These are phyloP conservation scores for Coemansia sp. DNA, from an alignment of 192 early-diverging fungal species.

Conservation along the genomic window DNA sequence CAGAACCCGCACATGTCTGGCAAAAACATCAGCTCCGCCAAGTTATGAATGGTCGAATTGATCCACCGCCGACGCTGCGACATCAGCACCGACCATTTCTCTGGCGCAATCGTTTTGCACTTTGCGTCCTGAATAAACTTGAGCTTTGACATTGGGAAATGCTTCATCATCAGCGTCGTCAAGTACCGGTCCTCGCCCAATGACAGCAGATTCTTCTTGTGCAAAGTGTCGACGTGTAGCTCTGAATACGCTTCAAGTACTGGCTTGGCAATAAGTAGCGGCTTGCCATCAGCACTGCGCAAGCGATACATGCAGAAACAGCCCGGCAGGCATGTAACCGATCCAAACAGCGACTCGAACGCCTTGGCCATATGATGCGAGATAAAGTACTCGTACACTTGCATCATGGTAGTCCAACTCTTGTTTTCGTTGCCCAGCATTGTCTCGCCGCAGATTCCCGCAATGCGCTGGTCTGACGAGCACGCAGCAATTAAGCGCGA, in stretches of 20 bases:
- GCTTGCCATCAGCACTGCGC: slow-evolving; percentile 60
- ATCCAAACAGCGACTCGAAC: neutral
- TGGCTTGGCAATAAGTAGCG: slow-evolving; percentile 77
- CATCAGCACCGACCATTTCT: slow-evolving; percentile 82
- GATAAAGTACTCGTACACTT: slow-evolving; percentile 70
- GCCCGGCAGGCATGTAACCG: slow-evolving; percentile 61
- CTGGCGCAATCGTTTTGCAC: slow-evolving; percentile 88
- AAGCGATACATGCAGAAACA: slow-evolving; percentile 90
- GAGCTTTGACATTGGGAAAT: slow-evolving; percentile 94
- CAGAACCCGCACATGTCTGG: slow-evolving; percentile 59
- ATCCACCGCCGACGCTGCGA: slow-evolving; percentile 92
- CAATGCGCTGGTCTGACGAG: neutral
- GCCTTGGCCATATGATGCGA: slow-evolving; percentile 89
- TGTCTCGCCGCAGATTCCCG: neutral
- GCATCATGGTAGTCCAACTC: neutral
- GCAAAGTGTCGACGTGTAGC: slow-evolving; percentile 90
- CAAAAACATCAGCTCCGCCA: slow-evolving; percentile 84
- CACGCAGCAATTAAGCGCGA: slow-evolving; percentile 62
- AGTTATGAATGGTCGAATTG: slow-evolving; percentile 96
- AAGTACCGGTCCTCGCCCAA: slow-evolving; percentile 56
- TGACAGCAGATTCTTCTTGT: slow-evolving; percentile 44
- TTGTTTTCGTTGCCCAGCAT: neutral
- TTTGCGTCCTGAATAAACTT: slow-evolving; percentile 89
- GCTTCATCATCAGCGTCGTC: slow-evolving; percentile 95
- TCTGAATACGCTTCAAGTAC: slow-evolving; percentile 89